A percentile compares a stretch with the other conserved stretches of the same genome.
These are phyloP conservation scores for Spinacia oleracea DNA, from an alignment of 179 eudicot species.

Conservation along the genomic window DNA sequence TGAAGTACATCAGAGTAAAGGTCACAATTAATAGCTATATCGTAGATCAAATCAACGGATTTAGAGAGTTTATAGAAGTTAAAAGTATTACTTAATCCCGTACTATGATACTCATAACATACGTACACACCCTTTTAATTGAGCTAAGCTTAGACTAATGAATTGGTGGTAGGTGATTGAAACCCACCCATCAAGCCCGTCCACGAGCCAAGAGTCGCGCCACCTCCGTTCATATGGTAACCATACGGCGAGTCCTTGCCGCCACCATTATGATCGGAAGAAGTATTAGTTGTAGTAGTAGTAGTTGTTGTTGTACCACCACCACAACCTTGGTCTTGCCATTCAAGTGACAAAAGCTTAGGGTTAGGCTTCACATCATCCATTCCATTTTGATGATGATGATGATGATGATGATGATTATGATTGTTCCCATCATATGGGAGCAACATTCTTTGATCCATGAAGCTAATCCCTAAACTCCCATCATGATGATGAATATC, in stretches of 20 bases:
- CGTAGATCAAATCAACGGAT: not conserved
- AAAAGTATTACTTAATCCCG: not conserved
- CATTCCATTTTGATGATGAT: conserved; percentile 33
- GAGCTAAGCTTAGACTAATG: conserved; percentile 42
- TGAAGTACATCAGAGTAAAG: not conserved
- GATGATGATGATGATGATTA: conserved; percentile 24
- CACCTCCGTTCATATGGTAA: conserved; percentile 32
- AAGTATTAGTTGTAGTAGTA: not conserved
- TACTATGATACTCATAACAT: not conserved
- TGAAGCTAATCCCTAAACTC: conserved; percentile 31
- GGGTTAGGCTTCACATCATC: conserved; percentile 75
- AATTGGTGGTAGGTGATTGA: conserved; percentile 58
- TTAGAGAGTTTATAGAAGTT: not conserved
- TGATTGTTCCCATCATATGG: conserved; percentile 42
- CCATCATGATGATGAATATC: conserved; percentile 17
- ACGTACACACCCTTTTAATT: not conserved
- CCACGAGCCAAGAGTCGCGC: conserved; percentile 28
- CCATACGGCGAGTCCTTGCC: conserved; percentile 41
- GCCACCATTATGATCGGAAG: conserved; percentile 17
- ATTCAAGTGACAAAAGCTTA: conserved; percentile 64
- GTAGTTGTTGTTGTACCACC: not conserved
- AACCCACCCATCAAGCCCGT: conserved; percentile 54
- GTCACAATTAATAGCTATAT: not conserved
- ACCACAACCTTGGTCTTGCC: conserved; percentile 56
- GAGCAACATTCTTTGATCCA: conserved; percentile 57